A percentile compares a stretch with the other conserved stretches of the same genome.
These are phyloP conservation scores for Parietichytrium sp. DNA, from an alignment of 108 stramenopile genomes.

Conservation along the genomic window DNA sequence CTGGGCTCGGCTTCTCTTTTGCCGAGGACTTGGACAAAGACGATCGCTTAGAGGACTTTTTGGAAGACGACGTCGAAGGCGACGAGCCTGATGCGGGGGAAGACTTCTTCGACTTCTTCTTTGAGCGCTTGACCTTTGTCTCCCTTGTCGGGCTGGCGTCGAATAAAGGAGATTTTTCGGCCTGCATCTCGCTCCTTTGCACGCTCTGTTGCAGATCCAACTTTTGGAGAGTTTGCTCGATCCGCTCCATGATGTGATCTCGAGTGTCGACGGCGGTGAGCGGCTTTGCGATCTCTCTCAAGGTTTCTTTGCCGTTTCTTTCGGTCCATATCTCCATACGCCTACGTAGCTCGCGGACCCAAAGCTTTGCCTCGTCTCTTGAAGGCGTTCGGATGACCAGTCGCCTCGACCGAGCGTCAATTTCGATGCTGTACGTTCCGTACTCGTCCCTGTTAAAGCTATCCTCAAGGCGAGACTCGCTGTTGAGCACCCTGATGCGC, in stretches of 20 bases:
- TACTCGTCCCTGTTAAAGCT: conserved; percentile 9
- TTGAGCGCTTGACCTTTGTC: no score
- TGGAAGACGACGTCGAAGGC: no score
- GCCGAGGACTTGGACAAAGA: no score
- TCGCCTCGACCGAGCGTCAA: conserved; percentile 5
- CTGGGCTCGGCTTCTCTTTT: no score
- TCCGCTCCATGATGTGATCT: neutral
- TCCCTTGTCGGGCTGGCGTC: no score
- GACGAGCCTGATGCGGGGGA: no score
- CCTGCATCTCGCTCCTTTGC: no score
- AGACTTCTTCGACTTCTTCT: no score
- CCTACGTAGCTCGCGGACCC: neutral
- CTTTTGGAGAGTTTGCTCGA: neutral
- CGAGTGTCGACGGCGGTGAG: conserved; percentile 1
- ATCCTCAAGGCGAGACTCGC: neutral
- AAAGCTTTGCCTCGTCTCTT: neutral
- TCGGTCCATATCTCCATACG: conserved; percentile 1
- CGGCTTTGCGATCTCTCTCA: neutral
- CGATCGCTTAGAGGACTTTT: no score
- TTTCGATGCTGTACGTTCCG: neutral
- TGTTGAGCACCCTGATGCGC: neutral
- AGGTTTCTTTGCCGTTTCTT: neutral
- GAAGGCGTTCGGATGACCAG: conserved; percentile 7
- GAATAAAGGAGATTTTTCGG: no score
- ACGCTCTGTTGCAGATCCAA: neutral